A percentile compares a stretch with the other conserved stretches of the same genome.
Evolutionary conservation across 2,329 filamentous ascomycete genomes (phyloP).

Genomic region (Colletotrichum eremochloae): DNA sequence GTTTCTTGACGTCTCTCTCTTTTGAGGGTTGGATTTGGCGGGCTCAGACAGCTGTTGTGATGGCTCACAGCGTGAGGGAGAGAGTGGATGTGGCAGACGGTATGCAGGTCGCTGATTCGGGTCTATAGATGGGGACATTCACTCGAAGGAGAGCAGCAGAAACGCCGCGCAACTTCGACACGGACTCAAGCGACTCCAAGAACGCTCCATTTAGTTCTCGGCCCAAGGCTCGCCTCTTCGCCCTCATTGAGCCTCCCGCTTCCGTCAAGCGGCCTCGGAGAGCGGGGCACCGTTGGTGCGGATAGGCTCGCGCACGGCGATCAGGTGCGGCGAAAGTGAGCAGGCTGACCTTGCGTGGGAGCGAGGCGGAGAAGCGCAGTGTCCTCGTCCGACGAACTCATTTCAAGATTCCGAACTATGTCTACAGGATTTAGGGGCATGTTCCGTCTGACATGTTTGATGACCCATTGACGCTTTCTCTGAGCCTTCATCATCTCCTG

Average conservation of each 20-base stretch:
- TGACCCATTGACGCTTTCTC: conserved; percentile 5
- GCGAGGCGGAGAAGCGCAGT: conserved; percentile 37
- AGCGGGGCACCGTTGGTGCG: conserved; percentile 81
- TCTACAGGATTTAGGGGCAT: not conserved
- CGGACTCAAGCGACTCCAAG: conserved; percentile 60
- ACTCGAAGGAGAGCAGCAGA: conserved; percentile 35
- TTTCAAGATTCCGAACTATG: not conserved
- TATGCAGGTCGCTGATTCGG: conserved; percentile 61
- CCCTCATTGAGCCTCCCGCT: conserved; percentile 50
- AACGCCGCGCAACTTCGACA: conserved; percentile 53
- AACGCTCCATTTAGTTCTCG: conserved; percentile 20
- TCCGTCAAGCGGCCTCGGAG: conserved; percentile 78
- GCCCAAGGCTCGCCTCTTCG: conserved; percentile 38
- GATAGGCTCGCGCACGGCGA: conserved; percentile 87
- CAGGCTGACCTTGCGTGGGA: conserved; percentile 70
- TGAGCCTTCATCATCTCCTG: conserved; percentile 23
- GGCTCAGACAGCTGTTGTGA: conserved; percentile 56
- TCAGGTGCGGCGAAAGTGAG: conserved; percentile 88
- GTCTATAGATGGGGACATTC: conserved; percentile 16
- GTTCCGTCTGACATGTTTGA: conserved; percentile 10
- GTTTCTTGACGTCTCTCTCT: conserved; percentile 42
- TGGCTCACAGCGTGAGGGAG: conserved; percentile 53
- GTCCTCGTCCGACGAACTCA: not conserved
- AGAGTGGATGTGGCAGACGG: conserved; percentile 60
- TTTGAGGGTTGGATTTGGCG: conserved; percentile 50